Percentiles rank a stretch among this genome's conserved stretches.
phyloP scores from a whole-genome alignment of 768 basidiomycete species.

The Boletus rufocinnamomeus region DNA sequence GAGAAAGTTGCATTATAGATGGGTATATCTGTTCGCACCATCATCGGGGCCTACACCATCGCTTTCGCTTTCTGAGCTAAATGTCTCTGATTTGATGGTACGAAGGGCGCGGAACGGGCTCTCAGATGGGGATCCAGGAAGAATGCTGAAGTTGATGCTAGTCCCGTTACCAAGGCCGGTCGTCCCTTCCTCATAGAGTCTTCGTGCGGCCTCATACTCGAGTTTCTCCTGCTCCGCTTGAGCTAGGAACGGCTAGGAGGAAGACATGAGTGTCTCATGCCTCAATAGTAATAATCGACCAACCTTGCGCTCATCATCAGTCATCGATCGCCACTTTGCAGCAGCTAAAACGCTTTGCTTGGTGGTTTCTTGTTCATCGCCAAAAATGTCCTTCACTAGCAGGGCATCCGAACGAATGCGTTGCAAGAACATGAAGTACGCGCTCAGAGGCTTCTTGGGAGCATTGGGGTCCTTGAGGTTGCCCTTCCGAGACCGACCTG shows the following conservation, averaged over 20 bases:
- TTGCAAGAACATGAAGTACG: slow-evolving; percentile 95
- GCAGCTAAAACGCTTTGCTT: slow-evolving; percentile 94
- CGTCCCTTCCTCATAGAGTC: slow-evolving; percentile 85
- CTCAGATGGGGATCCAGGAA: slow-evolving; percentile 63
- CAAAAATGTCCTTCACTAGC: slow-evolving; percentile 81
- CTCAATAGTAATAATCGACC: slow-evolving; percentile 20
- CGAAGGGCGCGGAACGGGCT: slow-evolving; percentile 43
- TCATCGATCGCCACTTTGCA: slow-evolving; percentile 90
- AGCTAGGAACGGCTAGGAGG: slow-evolving; percentile 78
- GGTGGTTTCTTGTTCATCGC: slow-evolving; percentile 89
- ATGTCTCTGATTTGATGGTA: slow-evolving; percentile 57
- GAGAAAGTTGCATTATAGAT: slow-evolving; percentile 31
- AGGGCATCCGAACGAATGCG: slow-evolving; percentile 78
- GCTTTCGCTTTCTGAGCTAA: slow-evolving; percentile 71
- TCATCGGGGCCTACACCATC: slow-evolving; percentile 62
- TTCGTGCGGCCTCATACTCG: slow-evolving; percentile 84
- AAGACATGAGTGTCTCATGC: slow-evolving; percentile 18
- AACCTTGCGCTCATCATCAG: slow-evolving; percentile 91
- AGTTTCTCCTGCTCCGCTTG: slow-evolving; percentile 96
- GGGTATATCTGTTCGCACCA: slow-evolving; percentile 39
- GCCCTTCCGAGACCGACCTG: slow-evolving; percentile 88
- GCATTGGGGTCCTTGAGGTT: slow-evolving; percentile 98
- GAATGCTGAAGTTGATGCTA: slow-evolving; percentile 82
- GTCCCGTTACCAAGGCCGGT: slow-evolving; percentile 62
- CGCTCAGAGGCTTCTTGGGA: slow-evolving; percentile 92